Evolutionary conservation across 2,329 filamentous ascomycete genomes (phyloP).

Genomic region (Botrytis fabae): DNA sequence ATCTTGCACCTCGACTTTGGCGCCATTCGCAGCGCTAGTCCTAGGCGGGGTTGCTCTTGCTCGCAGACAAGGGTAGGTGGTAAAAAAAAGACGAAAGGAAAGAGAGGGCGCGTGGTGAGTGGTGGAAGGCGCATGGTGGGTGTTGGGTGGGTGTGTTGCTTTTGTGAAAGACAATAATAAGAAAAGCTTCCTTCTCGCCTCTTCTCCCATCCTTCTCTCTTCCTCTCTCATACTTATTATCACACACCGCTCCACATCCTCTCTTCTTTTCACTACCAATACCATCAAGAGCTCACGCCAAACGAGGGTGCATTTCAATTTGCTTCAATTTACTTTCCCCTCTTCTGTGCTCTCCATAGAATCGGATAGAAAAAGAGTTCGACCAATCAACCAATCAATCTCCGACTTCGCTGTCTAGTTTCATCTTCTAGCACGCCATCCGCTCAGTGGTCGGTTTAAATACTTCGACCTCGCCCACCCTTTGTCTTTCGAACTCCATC

Average conservation of each 20-base stretch:
- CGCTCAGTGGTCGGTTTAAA: neutral
- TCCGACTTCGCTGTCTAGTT: slow-evolving; percentile 22
- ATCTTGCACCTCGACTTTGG: neutral
- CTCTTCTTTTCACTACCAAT: neutral
- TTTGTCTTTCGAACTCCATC: neutral
- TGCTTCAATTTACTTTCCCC: neutral
- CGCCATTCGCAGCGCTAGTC: slow-evolving; percentile 9
- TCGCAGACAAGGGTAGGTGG: neutral
- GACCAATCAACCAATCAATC: neutral
- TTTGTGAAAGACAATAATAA: too few species aligned
- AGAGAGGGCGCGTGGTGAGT: neutral
- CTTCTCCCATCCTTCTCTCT: neutral
- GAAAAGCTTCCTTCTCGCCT: neutral
- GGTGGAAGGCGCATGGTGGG: neutral
- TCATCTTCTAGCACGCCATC: slow-evolving; percentile 20
- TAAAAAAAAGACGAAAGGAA: neutral
- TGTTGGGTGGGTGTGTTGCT: too few species aligned
- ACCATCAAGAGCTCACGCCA: neutral
- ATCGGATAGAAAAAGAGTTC: slow-evolving; percentile 13
- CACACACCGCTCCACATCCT: neutral
- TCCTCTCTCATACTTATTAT: neutral
- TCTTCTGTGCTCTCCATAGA: neutral
- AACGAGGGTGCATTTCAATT: neutral
- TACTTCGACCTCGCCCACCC: neutral
- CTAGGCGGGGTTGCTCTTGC: slow-evolving; percentile 14